These are phyloP conservation scores for Ambrosiella cleistominuta DNA, from an alignment of 2,329 filamentous ascomycete genomes.

Conservation along the genomic window DNA sequence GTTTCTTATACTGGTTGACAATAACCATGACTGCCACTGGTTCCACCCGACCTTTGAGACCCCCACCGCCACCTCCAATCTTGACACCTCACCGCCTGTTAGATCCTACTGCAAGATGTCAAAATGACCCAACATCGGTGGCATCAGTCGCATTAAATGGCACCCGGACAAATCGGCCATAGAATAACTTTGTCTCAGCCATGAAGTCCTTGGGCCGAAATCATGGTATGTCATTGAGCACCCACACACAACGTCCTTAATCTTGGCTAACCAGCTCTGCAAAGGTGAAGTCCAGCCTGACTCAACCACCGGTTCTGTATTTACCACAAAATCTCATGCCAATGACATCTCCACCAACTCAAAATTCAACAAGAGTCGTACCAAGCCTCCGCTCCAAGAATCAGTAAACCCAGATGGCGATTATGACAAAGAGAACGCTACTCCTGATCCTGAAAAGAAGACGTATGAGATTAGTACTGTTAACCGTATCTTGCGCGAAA, in stretches of 20 bases:
- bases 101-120: too few relatives aligned
- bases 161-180: conserved; percentile 7
- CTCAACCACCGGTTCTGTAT: background rate
- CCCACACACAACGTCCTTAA: background rate
- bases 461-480: background rate
- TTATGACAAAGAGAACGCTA: background rate
- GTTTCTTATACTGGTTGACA: too few relatives aligned
- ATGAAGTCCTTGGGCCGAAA: conserved; percentile 12
- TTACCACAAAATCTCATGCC: background rate
- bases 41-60: too few relatives aligned
- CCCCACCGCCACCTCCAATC: too few relatives aligned
- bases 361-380: background rate
- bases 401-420: background rate
- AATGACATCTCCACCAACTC: too few relatives aligned
- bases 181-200: conserved; percentile 12
- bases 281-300: background rate
- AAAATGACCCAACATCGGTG: background rate
- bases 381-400: background rate
- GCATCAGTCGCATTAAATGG: background rate
- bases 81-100: too few relatives aligned
- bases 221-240: background rate
- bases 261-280: background rate
- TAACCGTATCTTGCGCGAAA: background rate
- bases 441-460: background rate
- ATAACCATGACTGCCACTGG: too few relatives aligned